Evolutionary conservation across 805 yeast species (phyloP), one percentile per base, ranked within the genome.

Genomic region (Groenewaldozyma tartarivorans): DNA sequence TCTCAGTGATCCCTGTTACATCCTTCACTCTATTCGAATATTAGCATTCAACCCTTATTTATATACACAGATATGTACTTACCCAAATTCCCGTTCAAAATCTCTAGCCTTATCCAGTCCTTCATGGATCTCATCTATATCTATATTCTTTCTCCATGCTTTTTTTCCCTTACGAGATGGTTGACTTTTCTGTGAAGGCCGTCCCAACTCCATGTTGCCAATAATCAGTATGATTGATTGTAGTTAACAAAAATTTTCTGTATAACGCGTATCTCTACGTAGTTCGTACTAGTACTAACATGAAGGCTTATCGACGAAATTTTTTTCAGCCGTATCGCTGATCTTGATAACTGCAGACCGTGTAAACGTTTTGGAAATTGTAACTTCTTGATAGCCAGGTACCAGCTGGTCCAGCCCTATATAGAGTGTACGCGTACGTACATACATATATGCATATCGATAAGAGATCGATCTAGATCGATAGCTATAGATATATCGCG

Each of bases 91-190:
- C 18, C 62, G 51, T 43, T 62, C 67, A 43, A 77, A 75, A 39
- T 85, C 94, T 43, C 86, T 69, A 39, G 69, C 69, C 34, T 73
- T 77, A 50, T 80, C 90, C 31, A 90, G 64, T 9, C 81, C 81
- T 24, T 63, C 60, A 54, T 82, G 86, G 37, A 92, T 67, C 48
- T 86, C 96, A 19, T 75, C 77, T 16, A 92, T 65, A 59, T 92
- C 95, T 44, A 92, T 82, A 61, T 92, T 85, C 62, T 86, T 86
- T 58, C 95, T 76, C 94, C 96, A 85, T 4, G 95, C 78, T 58
- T 74, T 80, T 71, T 84, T 90, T 34, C 95, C 95, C 67, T 92
- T 92, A 55, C 97, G 73, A 5, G 96, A 86, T 3, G 81, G 56
- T 62, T 88, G 96, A 34, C 65, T 65, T 50, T 68, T 71, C 50